Conservation (phyloP, 345 rosid species). For the Odontarrhena argentea region DNA sequence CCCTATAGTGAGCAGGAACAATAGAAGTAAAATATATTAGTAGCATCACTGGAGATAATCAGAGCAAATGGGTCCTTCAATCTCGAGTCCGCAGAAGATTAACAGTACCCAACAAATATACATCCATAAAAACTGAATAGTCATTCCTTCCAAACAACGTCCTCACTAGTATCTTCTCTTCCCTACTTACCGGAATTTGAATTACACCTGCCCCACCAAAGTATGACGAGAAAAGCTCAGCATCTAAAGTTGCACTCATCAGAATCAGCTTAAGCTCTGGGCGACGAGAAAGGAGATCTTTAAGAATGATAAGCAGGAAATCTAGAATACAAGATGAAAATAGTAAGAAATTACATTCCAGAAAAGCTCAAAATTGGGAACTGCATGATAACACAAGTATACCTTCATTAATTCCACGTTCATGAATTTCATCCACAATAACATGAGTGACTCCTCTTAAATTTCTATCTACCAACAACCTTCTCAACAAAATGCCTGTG, state of each 20-base stretch:
- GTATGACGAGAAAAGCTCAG: constrained; percentile 90
- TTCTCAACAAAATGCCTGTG: constrained; percentile 91
- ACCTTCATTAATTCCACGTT: constrained; percentile 99
- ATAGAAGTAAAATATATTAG: not conserved
- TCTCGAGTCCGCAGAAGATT: constrained; percentile 1
- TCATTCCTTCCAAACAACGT: constrained; percentile 17
- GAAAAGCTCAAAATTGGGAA: constrained; percentile 28
- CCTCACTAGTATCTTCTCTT: constrained; percentile 23
- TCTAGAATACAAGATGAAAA: constrained; percentile 50
- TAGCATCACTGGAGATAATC: constrained; percentile 18
- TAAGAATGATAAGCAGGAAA: constrained; percentile 90
- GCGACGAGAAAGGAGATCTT: constrained; percentile 84
- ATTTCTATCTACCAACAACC: constrained; percentile 81
- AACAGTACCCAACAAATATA: not conserved
- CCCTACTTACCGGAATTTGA: constrained; percentile 71
- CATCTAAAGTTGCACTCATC: constrained; percentile 96
- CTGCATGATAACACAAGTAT: constrained; percentile 33
- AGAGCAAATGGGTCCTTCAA: constrained; percentile 12
- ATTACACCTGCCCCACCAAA: constrained; percentile 81
- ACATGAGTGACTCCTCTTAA: constrained; percentile 87
- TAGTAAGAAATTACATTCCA: constrained; percentile 41
- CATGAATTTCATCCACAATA: constrained; percentile 95
- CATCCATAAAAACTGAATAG: constrained; percentile 16
- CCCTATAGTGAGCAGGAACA: constrained; percentile 58
- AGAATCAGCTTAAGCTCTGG: constrained; percentile 80